Conservation (phyloP, 352 stramenopile species). For the Pythium scleroteichum region DNA sequence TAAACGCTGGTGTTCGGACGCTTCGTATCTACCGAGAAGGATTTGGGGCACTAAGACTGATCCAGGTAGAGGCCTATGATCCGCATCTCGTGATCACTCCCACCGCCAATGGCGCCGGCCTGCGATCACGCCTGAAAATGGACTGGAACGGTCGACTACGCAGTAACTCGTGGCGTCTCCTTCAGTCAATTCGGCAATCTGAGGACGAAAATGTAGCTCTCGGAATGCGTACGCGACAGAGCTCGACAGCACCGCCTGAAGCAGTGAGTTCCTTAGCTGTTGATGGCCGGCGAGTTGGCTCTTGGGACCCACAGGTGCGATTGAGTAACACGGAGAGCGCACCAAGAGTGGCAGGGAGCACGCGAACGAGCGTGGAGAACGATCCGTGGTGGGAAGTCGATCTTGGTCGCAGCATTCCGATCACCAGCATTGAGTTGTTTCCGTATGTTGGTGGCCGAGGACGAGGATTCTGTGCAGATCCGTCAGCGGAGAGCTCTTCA, state of each 20-base stretch:
- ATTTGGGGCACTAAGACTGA: conserved; percentile 34
- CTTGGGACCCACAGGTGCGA: conserved; percentile 47
- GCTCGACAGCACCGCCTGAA: conserved; percentile 40
- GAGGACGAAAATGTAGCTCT: conserved; percentile 61
- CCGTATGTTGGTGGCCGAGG: conserved; percentile 48
- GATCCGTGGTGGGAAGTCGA: conserved; percentile 80
- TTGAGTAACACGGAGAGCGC: background rate
- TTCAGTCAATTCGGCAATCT: conserved; percentile 52
- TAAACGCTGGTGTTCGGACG: conserved; percentile 43
- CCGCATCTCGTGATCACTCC: conserved; percentile 45
- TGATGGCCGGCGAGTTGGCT: conserved; percentile 35
- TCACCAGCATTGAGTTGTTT: conserved; percentile 50
- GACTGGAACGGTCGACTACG: conserved; percentile 43
- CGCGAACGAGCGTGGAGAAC: conserved; percentile 36
- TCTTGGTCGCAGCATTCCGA: conserved; percentile 42
- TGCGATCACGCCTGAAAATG: conserved; percentile 48
- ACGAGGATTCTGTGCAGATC: conserved; percentile 32
- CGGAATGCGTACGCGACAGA: conserved; percentile 65
- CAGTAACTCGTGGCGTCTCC: conserved; percentile 50
- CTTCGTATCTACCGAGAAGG: conserved; percentile 59
- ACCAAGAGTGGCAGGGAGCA: conserved; percentile 42
- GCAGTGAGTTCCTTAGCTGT: conserved; percentile 53
- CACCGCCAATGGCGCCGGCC: conserved; percentile 40
- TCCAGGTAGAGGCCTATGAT: conserved; percentile 58
- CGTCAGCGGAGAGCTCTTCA: conserved; percentile 1